Evolutionary conservation across 371 early-diverging fungal species (phyloP), one percentile per base, ranked within the genome.

Genomic region (Rhizomucor miehei): DNA sequence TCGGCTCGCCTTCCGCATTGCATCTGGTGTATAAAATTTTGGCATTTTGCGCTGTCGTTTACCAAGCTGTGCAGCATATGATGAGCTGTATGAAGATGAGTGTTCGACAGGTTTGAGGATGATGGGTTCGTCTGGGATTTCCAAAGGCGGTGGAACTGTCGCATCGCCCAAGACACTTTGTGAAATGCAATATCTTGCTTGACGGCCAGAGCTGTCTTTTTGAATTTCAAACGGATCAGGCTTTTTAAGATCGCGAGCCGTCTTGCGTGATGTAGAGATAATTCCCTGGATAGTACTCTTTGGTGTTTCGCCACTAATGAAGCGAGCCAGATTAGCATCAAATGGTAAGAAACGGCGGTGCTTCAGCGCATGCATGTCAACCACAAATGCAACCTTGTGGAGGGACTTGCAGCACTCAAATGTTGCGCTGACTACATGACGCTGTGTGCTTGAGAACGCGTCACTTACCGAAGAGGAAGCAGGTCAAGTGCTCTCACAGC

Each of bases 241-340:
- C 13, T 69, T 29, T 10, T 65, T 56, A 9, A 71, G 52, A 47
- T 72, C 71, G 55, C 79, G 62, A 1, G 75, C 75, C 9, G 62
- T 59, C 53, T 69, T 69, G 23, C 79, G 69, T 6, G 79, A 66
- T 13, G 79, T 75, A n/a, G 75, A 75, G 16, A 78, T 72, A 45
- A 78, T 78, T 48, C 79, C 79, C 55, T 78, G 79, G 23, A 78
- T 71, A 13, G 79, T 78, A 53, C 79, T 74, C 56, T 68, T 74
- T n/a, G 79, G 79, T 21, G 79, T 78, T 47, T 78, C 75, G 13
- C 78, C 78, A 65, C 78, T 77, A 50, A 6, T 51, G 37, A 3
- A 41, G 12, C 14, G 38, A n/a, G n/a, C n/a, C n/a, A n/a, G n/a
- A n/a, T n/a, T n/a, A n/a, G n/a, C n/a, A n/a, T n/a, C n/a, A n/a